These are phyloP conservation scores for Ogataea trehaloabstinens DNA, from an alignment of 805 yeast genomes.

Conservation along the genomic window DNA sequence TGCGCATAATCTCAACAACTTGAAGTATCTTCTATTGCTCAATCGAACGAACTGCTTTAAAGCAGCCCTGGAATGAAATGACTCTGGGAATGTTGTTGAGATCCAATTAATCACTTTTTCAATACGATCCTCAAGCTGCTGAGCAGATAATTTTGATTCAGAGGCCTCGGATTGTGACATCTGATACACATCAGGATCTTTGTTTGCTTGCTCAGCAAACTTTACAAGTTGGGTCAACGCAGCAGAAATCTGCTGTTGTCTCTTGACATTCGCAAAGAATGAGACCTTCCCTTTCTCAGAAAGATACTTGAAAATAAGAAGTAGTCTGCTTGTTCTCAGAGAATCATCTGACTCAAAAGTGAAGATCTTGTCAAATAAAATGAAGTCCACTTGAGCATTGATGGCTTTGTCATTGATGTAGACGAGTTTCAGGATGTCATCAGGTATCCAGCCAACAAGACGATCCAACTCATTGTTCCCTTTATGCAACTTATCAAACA, in stretches of 20 bases:
- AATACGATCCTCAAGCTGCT: constrained; percentile 24
- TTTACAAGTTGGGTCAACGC: constrained; percentile 50
- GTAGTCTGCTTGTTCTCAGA: constrained; percentile 51
- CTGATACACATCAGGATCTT: constrained; percentile 24
- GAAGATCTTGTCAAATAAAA: constrained; percentile 57
- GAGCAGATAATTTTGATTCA: too few relatives aligned
- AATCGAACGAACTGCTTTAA: constrained; percentile 51
- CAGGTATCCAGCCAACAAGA: constrained; percentile 56
- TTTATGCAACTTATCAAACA: constrained; percentile 31
- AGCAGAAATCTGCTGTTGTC: constrained; percentile 61
- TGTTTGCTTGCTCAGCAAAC: constrained; percentile 45
- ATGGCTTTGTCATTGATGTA: constrained; percentile 72
- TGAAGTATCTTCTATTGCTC: constrained; percentile 58
- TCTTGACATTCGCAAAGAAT: constrained; percentile 62
- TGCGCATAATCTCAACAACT: constrained; percentile 53
- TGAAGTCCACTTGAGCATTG: constrained; percentile 61
- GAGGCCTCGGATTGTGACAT: too few relatives aligned
- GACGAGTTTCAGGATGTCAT: constrained; percentile 57
- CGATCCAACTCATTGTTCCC: constrained; percentile 30
- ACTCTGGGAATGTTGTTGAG: constrained; percentile 52
- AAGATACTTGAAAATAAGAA: constrained; percentile 47
- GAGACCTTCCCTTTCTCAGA: constrained; percentile 60
- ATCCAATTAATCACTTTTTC: constrained; percentile 64
- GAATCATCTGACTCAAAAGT: constrained; percentile 46
- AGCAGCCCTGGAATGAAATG: constrained; percentile 44